Percentiles rank a stretch among this genome's conserved stretches.
Evolutionary conservation across 2,329 filamentous ascomycete species (phyloP).

Genomic region (Hyphodiscus sp.): DNA sequence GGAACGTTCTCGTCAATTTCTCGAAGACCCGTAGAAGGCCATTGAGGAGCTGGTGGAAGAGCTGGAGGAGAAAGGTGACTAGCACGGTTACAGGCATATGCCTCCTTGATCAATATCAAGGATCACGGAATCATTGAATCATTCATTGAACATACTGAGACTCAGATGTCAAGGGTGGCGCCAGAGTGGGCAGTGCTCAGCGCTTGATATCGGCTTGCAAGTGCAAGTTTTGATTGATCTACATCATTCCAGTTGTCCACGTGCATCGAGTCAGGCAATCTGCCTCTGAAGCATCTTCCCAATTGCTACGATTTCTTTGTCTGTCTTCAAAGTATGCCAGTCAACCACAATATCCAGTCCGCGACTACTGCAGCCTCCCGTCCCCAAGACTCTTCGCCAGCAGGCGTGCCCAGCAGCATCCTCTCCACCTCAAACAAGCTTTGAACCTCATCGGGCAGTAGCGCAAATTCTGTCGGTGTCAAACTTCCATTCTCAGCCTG

Average conservation of each 20-base stretch:
- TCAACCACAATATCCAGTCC: slow-evolving; percentile 28
- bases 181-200: slow-evolving; percentile 5
- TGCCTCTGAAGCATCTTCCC: slow-evolving; percentile 17
- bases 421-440: slow-evolving; percentile 29
- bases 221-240: slow-evolving; percentile 4
- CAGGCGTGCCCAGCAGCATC: slow-evolving; percentile 22
- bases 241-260: slow-evolving; percentile 33
- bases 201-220: slow-evolving; percentile 1
- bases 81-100: slow-evolving; percentile 24
- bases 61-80: slow-evolving; percentile 20
- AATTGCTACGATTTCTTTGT: slow-evolving; percentile 38
- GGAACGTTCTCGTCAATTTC: slow-evolving; percentile 31
- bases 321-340: slow-evolving; percentile 31
- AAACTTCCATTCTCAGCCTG: slow-evolving; percentile 26
- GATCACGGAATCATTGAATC: slow-evolving; percentile 7
- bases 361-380: slow-evolving; percentile 44
- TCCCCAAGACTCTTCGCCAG: slow-evolving; percentile 26
- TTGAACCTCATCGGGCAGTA: slow-evolving; percentile 25
- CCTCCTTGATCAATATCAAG: slow-evolving; percentile 7
- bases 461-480: slow-evolving; percentile 26
- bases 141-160: slow-evolving; percentile 4
- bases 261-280: slow-evolving; percentile 49
- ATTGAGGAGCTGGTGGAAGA: slow-evolving; percentile 19
- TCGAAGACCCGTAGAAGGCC: slow-evolving; percentile 35
- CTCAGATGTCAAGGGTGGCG: slow-evolving; percentile 1